Evolutionary conservation across 1,284 basidiomycete species (phyloP).

Genomic region (Kwoniella shivajii): DNA sequence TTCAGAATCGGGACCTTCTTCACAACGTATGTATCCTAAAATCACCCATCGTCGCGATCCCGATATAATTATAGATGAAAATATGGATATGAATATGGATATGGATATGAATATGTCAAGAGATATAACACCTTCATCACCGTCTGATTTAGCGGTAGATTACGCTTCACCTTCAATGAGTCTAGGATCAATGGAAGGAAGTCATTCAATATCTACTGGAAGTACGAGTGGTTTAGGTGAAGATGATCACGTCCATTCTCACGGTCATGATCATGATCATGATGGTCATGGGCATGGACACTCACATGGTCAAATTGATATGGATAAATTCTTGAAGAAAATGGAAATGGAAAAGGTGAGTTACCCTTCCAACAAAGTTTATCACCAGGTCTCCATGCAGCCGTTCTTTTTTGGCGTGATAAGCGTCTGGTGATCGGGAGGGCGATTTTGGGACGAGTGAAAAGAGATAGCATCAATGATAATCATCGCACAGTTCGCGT

Average conservation of each 20-base stretch:
- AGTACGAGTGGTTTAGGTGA: not conserved
- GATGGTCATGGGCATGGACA: not conserved
- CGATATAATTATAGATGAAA: no score
- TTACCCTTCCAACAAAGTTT: no score
- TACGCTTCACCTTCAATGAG: not conserved
- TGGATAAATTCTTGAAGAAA: slow-evolving; percentile 44
- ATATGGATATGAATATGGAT: not conserved
- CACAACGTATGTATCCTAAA: no score
- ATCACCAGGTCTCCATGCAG: no score
- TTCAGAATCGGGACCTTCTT: not conserved
- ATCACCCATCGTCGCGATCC: no score
- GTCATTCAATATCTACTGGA: no score
- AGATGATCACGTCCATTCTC: not conserved
- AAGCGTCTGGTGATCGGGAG: no score
- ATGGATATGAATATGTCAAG: slow-evolving; percentile 10
- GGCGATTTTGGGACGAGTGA: no score
- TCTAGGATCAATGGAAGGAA: not conserved
- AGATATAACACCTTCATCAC: slow-evolving; percentile 13
- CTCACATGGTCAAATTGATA: slow-evolving; percentile 29
- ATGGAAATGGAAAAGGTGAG: slow-evolving; percentile 53
- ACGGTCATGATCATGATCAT: not conserved
- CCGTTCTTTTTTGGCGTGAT: no score
- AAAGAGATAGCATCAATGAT: no score
- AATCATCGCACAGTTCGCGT: no score
- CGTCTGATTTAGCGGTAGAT: slow-evolving; percentile 4